Percentiles rank a stretch among this genome's conserved stretches.
Conservation (phyloP, 257 asterid genomes). For the Euphrasia confusa region DNA sequence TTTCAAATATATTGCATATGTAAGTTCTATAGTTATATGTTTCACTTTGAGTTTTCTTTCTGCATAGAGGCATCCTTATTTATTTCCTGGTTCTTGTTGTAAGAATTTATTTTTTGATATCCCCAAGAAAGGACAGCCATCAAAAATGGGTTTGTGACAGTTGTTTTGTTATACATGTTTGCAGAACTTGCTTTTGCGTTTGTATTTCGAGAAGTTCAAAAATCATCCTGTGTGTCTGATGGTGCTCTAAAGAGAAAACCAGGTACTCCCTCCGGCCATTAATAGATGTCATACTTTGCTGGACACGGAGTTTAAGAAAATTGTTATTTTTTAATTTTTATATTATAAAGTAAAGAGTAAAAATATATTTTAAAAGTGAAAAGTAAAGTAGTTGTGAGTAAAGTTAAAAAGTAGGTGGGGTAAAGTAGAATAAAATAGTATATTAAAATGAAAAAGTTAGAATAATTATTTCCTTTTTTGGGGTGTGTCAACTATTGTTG, state of each 20-base stretch:
- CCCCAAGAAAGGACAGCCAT: conserved; percentile 1
- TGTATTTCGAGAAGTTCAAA: conserved; percentile 80
- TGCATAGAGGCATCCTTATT: conserved; percentile 1
- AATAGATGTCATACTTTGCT: too few species aligned
- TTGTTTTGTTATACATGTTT: conserved; percentile 25
- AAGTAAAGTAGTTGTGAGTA: too few species aligned
- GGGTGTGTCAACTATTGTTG: too few species aligned
- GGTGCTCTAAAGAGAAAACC: conserved; percentile 74
- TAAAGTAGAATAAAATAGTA: too few species aligned
- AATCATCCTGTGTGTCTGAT: conserved; percentile 35
- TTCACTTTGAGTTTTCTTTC: conserved; percentile 7
- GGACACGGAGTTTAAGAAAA: too few species aligned
- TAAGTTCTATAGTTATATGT: conserved; percentile 1
- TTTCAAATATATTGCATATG: conserved; percentile 14
- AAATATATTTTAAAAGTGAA: too few species aligned
- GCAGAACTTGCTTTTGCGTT: conserved; percentile 82
- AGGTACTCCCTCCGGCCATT: too few species aligned
- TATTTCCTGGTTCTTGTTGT: conserved; percentile 20
- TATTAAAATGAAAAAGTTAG: too few species aligned
- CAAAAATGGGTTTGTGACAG: conserved; percentile 14
- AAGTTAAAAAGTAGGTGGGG: too few species aligned
- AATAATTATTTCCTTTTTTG: too few species aligned
- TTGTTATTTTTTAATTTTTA: too few species aligned
- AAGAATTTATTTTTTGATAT: conserved; percentile 1
- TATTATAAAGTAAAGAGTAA: too few species aligned